A percentile compares a stretch with the other conserved stretches of the same genome.
These are phyloP conservation scores for Cercospora berteroae DNA, from an alignment of 2,329 filamentous ascomycete species.

Conservation along the genomic window DNA sequence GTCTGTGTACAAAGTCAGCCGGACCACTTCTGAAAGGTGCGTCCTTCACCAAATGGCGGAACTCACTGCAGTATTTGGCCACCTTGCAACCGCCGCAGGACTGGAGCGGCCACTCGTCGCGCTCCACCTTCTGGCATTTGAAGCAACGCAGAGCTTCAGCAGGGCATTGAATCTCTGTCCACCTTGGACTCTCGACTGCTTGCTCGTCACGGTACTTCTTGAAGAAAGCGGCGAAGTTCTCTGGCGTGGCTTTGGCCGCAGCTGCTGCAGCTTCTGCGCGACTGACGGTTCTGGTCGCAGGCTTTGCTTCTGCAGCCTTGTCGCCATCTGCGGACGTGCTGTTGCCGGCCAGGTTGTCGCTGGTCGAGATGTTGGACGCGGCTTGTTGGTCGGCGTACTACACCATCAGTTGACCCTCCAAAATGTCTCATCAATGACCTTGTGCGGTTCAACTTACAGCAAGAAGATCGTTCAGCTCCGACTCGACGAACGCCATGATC, in stretches of 20 bases:
- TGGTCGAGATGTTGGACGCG: neutral
- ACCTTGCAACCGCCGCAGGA: constrained; percentile 1
- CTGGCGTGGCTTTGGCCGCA: neutral
- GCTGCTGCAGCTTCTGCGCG: neutral
- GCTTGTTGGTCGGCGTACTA: neutral
- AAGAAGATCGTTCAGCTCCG: neutral
- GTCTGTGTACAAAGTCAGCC: neutral
- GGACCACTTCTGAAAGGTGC: neutral
- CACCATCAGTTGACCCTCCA: neutral
- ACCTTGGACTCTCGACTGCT: neutral
- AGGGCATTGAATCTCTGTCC: neutral
- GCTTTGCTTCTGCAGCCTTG: neutral
- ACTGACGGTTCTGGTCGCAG: neutral
- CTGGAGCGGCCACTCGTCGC: neutral
- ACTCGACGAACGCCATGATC: neutral
- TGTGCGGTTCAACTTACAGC: neutral
- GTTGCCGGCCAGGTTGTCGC: neutral
- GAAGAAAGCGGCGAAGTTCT: constrained; percentile 5
- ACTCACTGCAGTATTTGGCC: constrained; percentile 7
- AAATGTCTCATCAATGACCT: neutral
- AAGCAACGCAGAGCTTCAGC: neutral
- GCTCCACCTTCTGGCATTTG: neutral
- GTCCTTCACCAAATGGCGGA: neutral
- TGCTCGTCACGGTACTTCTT: neutral
- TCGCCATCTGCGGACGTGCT: neutral